These are phyloP conservation scores for Cutaneotrichosporon sp. DNA, from an alignment of 1,284 basidiomycete species.

Conservation along the genomic window DNA sequence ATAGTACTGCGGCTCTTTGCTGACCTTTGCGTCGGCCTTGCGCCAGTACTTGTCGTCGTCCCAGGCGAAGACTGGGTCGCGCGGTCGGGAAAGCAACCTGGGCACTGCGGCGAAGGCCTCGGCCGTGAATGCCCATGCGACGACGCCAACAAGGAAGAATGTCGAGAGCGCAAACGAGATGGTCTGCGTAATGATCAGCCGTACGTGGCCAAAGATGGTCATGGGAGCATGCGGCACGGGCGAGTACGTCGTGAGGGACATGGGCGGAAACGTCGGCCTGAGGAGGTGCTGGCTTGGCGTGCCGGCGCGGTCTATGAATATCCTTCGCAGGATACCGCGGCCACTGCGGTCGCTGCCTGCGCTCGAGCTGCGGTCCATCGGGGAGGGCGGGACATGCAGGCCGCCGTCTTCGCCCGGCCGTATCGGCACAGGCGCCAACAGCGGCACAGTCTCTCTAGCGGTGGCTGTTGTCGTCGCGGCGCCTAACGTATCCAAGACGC, in stretches of 20 bases:
- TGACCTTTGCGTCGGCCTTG: slow-evolving; percentile 50
- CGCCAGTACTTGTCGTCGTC: slow-evolving; percentile 53
- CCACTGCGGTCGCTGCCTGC: slow-evolving; percentile 26
- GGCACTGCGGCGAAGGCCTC: slow-evolving; percentile 38
- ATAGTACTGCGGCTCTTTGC: slow-evolving; percentile 57
- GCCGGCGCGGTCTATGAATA: slow-evolving; percentile 45
- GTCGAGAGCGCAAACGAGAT: slow-evolving; percentile 53
- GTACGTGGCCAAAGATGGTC: slow-evolving; percentile 30
- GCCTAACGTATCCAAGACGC: no score
- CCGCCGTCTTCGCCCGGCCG: background rate
- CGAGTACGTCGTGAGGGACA: slow-evolving; percentile 41
- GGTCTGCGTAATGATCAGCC: slow-evolving; percentile 50
- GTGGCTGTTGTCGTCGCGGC: background rate
- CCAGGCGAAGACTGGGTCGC: slow-evolving; percentile 48
- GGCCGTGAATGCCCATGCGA: slow-evolving; percentile 45
- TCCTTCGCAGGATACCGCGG: slow-evolving; percentile 38
- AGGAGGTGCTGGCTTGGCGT: slow-evolving; percentile 46
- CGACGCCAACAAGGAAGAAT: slow-evolving; percentile 51
- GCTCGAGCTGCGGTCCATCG: slow-evolving; percentile 29
- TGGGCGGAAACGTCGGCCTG: slow-evolving; percentile 47
- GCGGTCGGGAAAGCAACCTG: slow-evolving; percentile 29
- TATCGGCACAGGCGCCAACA: slow-evolving; percentile 29
- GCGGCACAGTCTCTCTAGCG: slow-evolving; percentile 16
- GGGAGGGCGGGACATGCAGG: background rate
- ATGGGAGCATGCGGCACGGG: slow-evolving; percentile 37